phyloP scores from a whole-genome alignment of 176 grass and related monocot species.

The Lolium multiflorum region DNA sequence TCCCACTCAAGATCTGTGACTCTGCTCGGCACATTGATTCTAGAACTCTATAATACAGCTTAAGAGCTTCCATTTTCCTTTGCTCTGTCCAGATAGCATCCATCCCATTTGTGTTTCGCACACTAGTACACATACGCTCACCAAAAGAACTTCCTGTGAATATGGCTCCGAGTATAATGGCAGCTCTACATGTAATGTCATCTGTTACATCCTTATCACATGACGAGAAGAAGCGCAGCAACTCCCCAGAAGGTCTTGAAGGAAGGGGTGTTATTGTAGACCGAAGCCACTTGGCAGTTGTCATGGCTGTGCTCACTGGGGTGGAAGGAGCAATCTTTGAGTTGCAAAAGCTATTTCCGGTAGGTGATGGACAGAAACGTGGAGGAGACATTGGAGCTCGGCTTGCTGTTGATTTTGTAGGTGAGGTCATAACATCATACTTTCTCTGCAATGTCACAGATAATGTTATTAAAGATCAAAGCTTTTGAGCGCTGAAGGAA shows the following conservation, averaged over 20 bases:
- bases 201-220: conserved; percentile 76
- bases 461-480: conserved; percentile 11
- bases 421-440: conserved; percentile 79
- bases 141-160: conserved; percentile 77
- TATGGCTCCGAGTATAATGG: conserved; percentile 89
- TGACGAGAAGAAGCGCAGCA: conserved; percentile 76
- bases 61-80: conserved; percentile 93
- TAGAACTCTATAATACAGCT: conserved; percentile 91
- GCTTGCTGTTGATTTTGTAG: conserved; percentile 81
- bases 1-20: conserved; percentile 73
- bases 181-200: conserved; percentile 69
- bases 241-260: conserved; percentile 70
- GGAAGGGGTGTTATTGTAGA: conserved; percentile 82
- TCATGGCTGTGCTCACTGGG: conserved; percentile 95
- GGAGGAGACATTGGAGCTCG: conserved; percentile 82
- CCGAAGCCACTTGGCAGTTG: conserved; percentile 96
- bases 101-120: conserved; percentile 65
- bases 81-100: conserved; percentile 97
- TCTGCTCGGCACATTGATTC: conserved; percentile 93
- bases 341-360: conserved; percentile 43
- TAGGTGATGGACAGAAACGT: conserved; percentile 67
- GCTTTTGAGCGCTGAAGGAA: conserved; percentile 7
- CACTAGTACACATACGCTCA: conserved; percentile 53
- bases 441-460: conserved; percentile 70
- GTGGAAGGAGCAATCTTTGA: conserved; percentile 82